Percentiles rank a stretch among this genome's conserved stretches.
These are phyloP conservation scores for Monilinia vaccinii-corymbosi DNA, from an alignment of 2,329 filamentous ascomycete genomes.

Conservation along the genomic window DNA sequence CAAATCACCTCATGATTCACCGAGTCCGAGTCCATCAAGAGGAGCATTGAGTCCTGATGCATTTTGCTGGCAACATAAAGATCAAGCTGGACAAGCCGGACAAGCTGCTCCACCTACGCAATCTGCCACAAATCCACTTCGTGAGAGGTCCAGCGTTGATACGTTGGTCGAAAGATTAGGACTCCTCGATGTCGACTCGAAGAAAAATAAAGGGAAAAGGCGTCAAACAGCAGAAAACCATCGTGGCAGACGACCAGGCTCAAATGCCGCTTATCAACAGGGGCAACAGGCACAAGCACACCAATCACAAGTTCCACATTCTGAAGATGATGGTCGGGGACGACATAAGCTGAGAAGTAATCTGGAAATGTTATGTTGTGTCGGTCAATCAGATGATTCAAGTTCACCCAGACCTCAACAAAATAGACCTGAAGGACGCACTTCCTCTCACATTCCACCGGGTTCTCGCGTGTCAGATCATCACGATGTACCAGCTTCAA, in stretches of 20 bases:
- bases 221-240: slow-evolving; percentile 13
- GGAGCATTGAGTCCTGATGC: slow-evolving; percentile 23
- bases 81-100: slow-evolving; percentile 53
- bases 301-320: background rate
- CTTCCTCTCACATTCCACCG: slow-evolving; percentile 12
- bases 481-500: slow-evolving; percentile 6
- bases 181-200: slow-evolving; percentile 48
- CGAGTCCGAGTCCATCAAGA: slow-evolving; percentile 21
- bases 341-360: slow-evolving; percentile 18
- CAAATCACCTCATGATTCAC: slow-evolving; percentile 29
- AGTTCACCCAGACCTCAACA: slow-evolving; percentile 21
- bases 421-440: slow-evolving; percentile 9
- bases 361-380: slow-evolving; percentile 25
- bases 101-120: slow-evolving; percentile 24
- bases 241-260: slow-evolving; percentile 5
- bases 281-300: background rate
- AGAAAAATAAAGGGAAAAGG: slow-evolving; percentile 18
- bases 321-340: background rate
- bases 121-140: slow-evolving; percentile 23
- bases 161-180: slow-evolving; percentile 75
- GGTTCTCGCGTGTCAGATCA: background rate
- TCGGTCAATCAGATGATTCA: slow-evolving; percentile 23
- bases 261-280: slow-evolving; percentile 21
- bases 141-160: slow-evolving; percentile 69
- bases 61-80: slow-evolving; percentile 94